A percentile compares a stretch with the other conserved stretches of the same genome.
Evolutionary conservation across 345 rosid species (phyloP).

Genomic region (Citrus medica): DNA sequence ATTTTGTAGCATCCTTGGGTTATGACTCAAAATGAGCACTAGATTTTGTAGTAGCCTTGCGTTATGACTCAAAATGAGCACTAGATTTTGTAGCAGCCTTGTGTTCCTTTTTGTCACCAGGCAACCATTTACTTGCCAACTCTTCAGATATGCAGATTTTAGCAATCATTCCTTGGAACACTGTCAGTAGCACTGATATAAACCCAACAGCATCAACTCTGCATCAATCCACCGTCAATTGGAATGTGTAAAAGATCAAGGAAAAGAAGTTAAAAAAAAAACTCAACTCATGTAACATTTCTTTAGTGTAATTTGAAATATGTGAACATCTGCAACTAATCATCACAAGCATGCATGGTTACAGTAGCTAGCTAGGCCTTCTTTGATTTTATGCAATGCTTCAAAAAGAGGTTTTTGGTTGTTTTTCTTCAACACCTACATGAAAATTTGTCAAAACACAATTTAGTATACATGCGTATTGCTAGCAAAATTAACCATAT

Average conservation of each 20-base stretch:
- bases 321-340: too few species aligned
- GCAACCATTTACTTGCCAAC: slow-evolving; percentile 47
- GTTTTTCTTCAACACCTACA: slow-evolving; percentile 53
- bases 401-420: slow-evolving; percentile 68
- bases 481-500: too few species aligned
- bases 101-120: slow-evolving; percentile 36
- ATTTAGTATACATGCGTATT: too few species aligned
- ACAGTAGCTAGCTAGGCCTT: slow-evolving; percentile 31
- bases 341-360: too few species aligned
- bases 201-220: slow-evolving; percentile 90
- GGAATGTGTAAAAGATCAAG: too few species aligned
- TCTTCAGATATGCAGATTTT: slow-evolving; percentile 48
- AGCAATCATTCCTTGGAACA: slow-evolving; percentile 44
- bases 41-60: neutral
- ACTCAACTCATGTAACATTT: too few species aligned
- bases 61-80: slow-evolving; percentile 36
- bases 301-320: too few species aligned
- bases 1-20: neutral
- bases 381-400: slow-evolving; percentile 80
- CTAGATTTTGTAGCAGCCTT: slow-evolving; percentile 11
- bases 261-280: too few species aligned
- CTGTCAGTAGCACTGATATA: slow-evolving; percentile 69
- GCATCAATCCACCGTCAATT: slow-evolving; percentile 7
- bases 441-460: neutral
- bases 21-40: slow-evolving; percentile 41